Conservation (phyloP, 345 rosid species). For the Turritis glabra region DNA sequence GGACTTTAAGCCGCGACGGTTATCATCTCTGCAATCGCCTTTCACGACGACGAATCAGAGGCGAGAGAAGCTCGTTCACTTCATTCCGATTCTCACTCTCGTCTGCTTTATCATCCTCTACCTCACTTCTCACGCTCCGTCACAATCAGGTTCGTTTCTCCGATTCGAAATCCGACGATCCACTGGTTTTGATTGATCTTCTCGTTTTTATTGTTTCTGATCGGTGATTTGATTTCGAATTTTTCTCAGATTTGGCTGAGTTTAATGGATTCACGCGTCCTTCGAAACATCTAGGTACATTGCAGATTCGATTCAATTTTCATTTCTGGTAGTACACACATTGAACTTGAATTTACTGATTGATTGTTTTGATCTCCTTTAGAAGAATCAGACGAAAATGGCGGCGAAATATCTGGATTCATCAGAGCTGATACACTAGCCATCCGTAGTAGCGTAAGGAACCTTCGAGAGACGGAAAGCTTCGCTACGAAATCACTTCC, state of each 20-base stretch:
- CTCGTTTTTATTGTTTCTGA: background rate
- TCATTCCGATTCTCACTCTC: constrained; percentile 79
- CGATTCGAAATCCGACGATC: background rate
- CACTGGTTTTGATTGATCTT: background rate
- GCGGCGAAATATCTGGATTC: constrained; percentile 39
- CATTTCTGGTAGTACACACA: background rate
- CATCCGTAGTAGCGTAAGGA: constrained; percentile 64
- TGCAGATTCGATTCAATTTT: constrained; percentile 42
- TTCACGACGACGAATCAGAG: constrained; percentile 42
- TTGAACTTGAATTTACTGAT: background rate
- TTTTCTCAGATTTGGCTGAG: constrained; percentile 73
- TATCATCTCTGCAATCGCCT: constrained; percentile 48
- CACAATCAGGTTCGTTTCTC: constrained; percentile 58
- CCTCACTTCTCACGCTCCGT: constrained; percentile 78
- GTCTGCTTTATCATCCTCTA: constrained; percentile 80
- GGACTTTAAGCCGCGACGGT: constrained; percentile 55
- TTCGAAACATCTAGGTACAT: constrained; percentile 57
- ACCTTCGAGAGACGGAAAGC: constrained; percentile 56
- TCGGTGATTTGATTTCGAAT: background rate
- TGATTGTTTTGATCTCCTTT: constrained; percentile 6
- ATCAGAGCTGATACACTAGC: constrained; percentile 51
- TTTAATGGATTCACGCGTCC: constrained; percentile 61
- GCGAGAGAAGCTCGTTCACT: constrained; percentile 74
- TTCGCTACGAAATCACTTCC: constrained; percentile 44
- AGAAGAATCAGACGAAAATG: constrained; percentile 47